Percentiles rank a stretch among this genome's conserved stretches.
Conservation (phyloP, 805 yeast genomes). For the Spathaspora arborariae region DNA sequence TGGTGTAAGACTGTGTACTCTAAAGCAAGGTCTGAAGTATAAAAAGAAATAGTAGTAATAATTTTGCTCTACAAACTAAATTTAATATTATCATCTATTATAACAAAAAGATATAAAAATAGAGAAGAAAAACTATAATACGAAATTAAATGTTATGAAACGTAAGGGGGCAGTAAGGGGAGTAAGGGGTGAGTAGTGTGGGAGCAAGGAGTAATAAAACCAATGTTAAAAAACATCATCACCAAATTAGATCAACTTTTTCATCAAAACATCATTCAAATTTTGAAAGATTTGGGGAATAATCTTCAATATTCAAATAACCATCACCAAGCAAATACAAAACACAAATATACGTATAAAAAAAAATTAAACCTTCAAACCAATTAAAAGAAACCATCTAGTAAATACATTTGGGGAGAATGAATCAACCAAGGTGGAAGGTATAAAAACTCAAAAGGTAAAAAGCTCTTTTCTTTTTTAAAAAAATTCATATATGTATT, state of each 20-base stretch:
- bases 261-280: neutral
- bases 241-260: neutral
- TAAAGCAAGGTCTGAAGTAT: too few species aligned
- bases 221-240: slow-evolving; percentile 1
- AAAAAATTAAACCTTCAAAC: neutral
- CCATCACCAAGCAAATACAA: too few species aligned
- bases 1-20: too few species aligned
- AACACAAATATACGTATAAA: neutral
- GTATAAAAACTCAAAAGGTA: neutral
- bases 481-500: neutral
- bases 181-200: too few species aligned
- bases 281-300: neutral
- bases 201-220: neutral
- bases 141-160: slow-evolving; percentile 22
- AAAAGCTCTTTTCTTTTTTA: too few species aligned
- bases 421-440: too few species aligned
- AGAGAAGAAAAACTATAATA: slow-evolving; percentile 18
- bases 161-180: slow-evolving; percentile 6
- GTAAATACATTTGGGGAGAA: too few species aligned
- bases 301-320: neutral
- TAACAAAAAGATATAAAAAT: slow-evolving; percentile 8
- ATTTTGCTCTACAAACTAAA: neutral
- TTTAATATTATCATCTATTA: slow-evolving; percentile 24
- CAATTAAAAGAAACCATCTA: neutral
- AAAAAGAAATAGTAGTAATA: too few species aligned